Evolutionary conservation across 129 eudicot species (phyloP), one percentile per base, ranked within the genome.

Genomic region (Tagetes patula): DNA sequence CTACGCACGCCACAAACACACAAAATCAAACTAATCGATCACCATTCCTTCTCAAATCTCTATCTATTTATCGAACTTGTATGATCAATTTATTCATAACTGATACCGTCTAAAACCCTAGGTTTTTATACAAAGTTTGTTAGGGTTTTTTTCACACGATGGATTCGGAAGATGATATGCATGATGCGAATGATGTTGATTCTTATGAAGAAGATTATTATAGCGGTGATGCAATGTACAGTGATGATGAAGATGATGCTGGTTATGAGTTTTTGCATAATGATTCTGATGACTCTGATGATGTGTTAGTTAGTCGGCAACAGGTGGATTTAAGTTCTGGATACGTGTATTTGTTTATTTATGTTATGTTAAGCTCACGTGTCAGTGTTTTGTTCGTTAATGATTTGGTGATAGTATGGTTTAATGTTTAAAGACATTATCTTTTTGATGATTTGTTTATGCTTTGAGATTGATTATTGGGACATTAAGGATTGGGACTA

Each of bases 141-240:
- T 33, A 30, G 4, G 42, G 1, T 55, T 5, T 12, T 32, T 67
- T 46, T 36, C 64, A 47, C 0, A 36, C 73, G 72, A 84, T 87
- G 94, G 94, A 82, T 72, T 87, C 94, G 5, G 94, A 87, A 59
- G 94, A 87, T 36, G 89, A 87, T 74, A 87, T 87, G 93, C 89
- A 85, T 69, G 92, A 87, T 64, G 89, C 89, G 27, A 70, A 87
- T 73, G 91, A 81, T 69, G 71, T 72, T 41, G 91, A 84, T 56
- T 84, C 80, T 11, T 60, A 75, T 9, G 92, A 85, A 0, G 92
- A 85, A 6, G 87, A 87, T 62, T 85, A 70, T 64, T 85, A 82
- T 70, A 85, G 89, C 70, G 86, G 85, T 27, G 89, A 82, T 53
- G 71, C 82, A 56, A 77, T 65, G 64, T 39, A 77, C 49, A 78